Base-by-base conservation (phyloP, 2,329 filamentous ascomycete species). In the Neofusicoccum umdonicola region DNA sequence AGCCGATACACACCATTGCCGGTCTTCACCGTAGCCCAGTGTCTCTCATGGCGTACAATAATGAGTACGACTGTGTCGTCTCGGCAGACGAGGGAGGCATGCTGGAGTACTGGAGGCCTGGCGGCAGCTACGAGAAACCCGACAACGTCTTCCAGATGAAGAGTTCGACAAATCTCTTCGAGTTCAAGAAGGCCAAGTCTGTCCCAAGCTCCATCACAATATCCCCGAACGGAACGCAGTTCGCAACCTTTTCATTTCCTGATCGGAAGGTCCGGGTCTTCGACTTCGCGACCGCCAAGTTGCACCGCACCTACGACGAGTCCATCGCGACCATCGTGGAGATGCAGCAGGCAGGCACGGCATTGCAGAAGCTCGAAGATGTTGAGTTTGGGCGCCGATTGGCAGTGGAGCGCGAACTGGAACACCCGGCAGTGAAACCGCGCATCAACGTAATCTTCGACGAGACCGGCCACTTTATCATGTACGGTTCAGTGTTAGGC, bases 21-120 rank as follows among this genome's bases (percentile, higher is more conserved):
- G 86, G 86, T 4, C 79, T 99, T n/a, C 95, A 99, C 74, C 85
- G 92, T 66, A 89, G 85, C 61, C 87, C 92, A 0, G 91, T 99
- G 2, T 87, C 89, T 34, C 79, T 96, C 27, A 94, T 99, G 86
- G 88, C 88, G 0, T 99, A 93, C 81, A 99, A 98, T 77, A 88
- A 92, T 74, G 80, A 84, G 4, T 97, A 89, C 73, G 90, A 98
- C 77, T 99, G 95, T 73, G 93, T 96, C 1, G 81, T 98, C 6
- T 98, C 95, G 1, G 89, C 89, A 0, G 96, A 99, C 69, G 88
- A 94, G 69, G 87, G 87, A 62, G 94, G 95, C 27, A 98, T 98
- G 94, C 76, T 99, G 9, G 95, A 99, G 77, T 99, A 99, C 79
- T 99, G 95, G 95, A 86, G 87, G 65, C 93, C 95, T 0, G 86